Conservation (phyloP, 202 grass and related monocot genomes). For the Digitaria exilis region DNA sequence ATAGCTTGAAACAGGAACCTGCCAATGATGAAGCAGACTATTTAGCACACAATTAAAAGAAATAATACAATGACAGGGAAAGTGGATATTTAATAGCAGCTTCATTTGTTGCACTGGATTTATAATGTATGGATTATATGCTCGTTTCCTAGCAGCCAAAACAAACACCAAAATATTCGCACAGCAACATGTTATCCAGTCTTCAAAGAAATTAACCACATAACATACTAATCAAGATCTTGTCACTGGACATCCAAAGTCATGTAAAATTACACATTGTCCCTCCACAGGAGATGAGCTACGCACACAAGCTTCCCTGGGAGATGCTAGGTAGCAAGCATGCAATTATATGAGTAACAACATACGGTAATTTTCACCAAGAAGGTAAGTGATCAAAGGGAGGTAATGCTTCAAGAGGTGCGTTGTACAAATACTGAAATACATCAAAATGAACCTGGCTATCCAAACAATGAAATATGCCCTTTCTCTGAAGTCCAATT, state of each 20-base stretch:
- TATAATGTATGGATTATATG: neutral
- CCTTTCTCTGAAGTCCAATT: neutral
- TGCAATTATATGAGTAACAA: neutral
- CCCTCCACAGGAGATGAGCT: neutral
- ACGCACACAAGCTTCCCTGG: neutral
- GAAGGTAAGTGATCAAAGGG: neutral
- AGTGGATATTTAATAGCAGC: neutral
- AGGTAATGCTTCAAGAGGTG: neutral
- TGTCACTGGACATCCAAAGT: neutral
- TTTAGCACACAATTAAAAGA: slow-evolving; percentile 8
- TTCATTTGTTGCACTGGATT: neutral
- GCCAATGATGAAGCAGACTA: slow-evolving; percentile 26
- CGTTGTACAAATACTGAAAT: neutral
- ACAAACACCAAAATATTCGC: neutral
- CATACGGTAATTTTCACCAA: neutral
- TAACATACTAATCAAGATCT: neutral
- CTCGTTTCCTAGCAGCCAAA: neutral
- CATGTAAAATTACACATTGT: neutral
- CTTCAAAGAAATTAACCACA: neutral
- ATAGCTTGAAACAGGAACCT: slow-evolving; percentile 74
- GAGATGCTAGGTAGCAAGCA: neutral
- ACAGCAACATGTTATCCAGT: neutral
- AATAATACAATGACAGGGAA: slow-evolving; percentile 2
- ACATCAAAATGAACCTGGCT: neutral
- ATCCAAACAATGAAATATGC: neutral